A percentile compares a stretch with the other conserved stretches of the same genome.
Evolutionary conservation across 208 protist species (phyloP).

Genomic region (Trypanosoma platydactyli): DNA sequence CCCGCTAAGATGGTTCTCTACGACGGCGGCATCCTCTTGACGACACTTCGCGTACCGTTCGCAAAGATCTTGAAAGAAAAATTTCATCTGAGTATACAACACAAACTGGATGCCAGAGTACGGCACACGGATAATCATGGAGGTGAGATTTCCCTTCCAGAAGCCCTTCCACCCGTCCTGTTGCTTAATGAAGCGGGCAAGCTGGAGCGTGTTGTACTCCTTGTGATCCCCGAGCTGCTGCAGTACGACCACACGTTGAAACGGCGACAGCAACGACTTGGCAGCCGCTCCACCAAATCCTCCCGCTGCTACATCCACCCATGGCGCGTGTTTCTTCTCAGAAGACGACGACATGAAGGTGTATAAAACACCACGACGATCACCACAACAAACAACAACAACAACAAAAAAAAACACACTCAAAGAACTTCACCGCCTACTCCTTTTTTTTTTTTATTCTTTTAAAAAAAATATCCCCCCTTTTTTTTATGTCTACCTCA

Average conservation of each 20-base stretch:
- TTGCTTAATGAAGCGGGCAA: constrained; percentile 49
- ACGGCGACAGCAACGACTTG: constrained; percentile 80
- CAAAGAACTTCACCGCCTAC: too few species aligned
- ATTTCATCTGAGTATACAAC: constrained; percentile 80
- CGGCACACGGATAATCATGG: constrained; percentile 86
- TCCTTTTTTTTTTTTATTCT: too few species aligned
- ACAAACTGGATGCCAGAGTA: constrained; percentile 90
- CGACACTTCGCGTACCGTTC: constrained; percentile 16
- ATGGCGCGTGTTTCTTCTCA: constrained; percentile 74
- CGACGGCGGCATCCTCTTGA: not conserved
- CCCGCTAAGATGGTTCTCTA: constrained; percentile 1
- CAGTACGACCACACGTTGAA: constrained; percentile 87
- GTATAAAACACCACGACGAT: not conserved
- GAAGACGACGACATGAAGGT: constrained; percentile 29
- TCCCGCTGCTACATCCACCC: constrained; percentile 82
- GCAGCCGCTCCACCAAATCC: constrained; percentile 70
- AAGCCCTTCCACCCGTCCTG: constrained; percentile 77
- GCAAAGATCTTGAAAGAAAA: constrained; percentile 64
- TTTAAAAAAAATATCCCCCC: too few species aligned
- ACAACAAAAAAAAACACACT: not conserved
- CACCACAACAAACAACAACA: not conserved
- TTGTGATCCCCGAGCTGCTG: constrained; percentile 81
- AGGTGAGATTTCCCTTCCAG: constrained; percentile 89
- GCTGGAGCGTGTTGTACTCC: constrained; percentile 37
- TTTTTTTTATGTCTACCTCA: too few species aligned